Percentiles rank a stretch among this genome's conserved stretches.
Conservation (phyloP, 2,329 filamentous ascomycete genomes). For the Fusarium odoratissimum region DNA sequence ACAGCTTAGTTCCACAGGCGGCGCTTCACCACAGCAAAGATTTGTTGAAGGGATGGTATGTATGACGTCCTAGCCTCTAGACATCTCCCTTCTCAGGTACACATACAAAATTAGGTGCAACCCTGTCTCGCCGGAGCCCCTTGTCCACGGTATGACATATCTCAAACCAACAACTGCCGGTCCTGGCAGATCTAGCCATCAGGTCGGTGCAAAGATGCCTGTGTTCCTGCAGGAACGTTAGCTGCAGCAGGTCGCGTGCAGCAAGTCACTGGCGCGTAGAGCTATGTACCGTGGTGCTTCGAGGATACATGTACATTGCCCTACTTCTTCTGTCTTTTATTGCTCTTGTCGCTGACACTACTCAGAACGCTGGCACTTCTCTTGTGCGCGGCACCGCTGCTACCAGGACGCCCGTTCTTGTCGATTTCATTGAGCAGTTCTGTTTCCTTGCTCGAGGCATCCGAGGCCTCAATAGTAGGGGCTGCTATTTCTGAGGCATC, state of each 20-base stretch:
- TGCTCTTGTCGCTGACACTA: constrained; percentile 71
- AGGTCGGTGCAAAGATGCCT: constrained; percentile 10
- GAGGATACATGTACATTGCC: constrained; percentile 17
- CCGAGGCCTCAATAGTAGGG: constrained; percentile 17
- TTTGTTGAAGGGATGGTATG: constrained; percentile 10
- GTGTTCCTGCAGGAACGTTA: constrained; percentile 31
- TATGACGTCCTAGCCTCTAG: constrained; percentile 2
- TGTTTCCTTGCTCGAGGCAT: constrained; percentile 25
- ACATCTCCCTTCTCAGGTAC: constrained; percentile 5
- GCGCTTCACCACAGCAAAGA: constrained; percentile 23
- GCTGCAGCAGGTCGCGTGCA: constrained; percentile 12
- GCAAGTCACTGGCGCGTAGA: constrained; percentile 31
- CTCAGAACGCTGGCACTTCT: constrained; percentile 87
- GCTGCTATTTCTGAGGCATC: constrained; percentile 19
- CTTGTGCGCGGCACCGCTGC: constrained; percentile 68
- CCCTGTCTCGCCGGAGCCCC: constrained; percentile 12
- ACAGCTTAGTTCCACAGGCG: constrained; percentile 12
- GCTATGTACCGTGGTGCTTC: constrained; percentile 39
- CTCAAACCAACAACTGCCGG: constrained; percentile 33
- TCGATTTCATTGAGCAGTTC: constrained; percentile 42
- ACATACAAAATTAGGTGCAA: constrained; percentile 8
- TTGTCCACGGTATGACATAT: constrained; percentile 19
- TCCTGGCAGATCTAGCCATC: constrained; percentile 15
- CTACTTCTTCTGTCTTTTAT: constrained; percentile 67
- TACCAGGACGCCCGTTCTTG: constrained; percentile 50